phyloP scores from a whole-genome alignment of 2,329 filamentous ascomycete genomes.

The Pochonia chlamydosporia region DNA sequence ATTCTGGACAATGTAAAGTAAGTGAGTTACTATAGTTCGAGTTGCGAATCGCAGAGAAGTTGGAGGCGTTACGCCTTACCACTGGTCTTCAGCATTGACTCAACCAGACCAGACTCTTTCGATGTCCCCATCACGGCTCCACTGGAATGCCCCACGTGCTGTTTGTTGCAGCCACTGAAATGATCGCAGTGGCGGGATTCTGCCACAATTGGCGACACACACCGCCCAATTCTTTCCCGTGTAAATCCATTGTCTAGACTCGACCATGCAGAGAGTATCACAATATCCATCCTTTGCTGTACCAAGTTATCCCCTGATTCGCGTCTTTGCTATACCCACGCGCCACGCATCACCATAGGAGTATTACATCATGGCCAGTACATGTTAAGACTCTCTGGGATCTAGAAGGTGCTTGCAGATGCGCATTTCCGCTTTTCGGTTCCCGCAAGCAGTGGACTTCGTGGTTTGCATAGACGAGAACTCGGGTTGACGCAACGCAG shows the following conservation, averaged over 20 bases:
- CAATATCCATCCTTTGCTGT: no score
- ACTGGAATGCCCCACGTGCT: no score
- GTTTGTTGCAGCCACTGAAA: no score
- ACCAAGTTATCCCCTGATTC: neutral
- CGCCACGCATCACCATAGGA: neutral
- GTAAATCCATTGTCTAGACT: no score
- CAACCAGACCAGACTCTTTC: no score
- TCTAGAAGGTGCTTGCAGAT: neutral
- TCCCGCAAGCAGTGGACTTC: neutral
- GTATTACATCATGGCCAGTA: neutral
- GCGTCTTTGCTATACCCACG: neutral
- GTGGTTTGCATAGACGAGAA: neutral
- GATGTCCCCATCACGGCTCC: no score
- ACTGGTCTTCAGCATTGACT: no score
- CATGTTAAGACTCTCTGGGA: neutral
- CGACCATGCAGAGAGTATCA: no score
- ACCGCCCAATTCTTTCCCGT: constrained; percentile 27
- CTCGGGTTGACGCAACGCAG: neutral
- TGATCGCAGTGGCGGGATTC: constrained; percentile 8
- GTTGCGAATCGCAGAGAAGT: no score
- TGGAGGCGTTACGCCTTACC: no score
- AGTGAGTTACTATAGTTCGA: no score
- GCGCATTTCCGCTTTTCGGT: neutral
- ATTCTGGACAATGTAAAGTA: no score
- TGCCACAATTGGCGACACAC: constrained; percentile 17